These are phyloP conservation scores for Hymenoscyphus scutula DNA, from an alignment of 2,329 filamentous ascomycete genomes.

Conservation along the genomic window DNA sequence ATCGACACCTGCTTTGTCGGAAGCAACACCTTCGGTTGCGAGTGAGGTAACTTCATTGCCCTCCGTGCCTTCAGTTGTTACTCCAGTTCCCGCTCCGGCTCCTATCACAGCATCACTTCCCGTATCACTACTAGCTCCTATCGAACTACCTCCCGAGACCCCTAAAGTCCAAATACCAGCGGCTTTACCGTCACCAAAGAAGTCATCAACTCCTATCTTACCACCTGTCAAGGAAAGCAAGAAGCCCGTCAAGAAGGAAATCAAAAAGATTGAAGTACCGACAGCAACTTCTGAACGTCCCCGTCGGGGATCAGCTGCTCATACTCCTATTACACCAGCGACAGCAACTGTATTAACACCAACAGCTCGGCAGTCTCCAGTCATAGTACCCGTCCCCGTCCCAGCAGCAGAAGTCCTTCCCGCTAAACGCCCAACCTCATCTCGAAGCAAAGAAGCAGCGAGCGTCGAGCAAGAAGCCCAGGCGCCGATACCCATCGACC, in stretches of 20 bases:
- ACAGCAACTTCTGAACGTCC: conserved; percentile 16
- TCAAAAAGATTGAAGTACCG: conserved; percentile 26
- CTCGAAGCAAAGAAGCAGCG: conserved; percentile 35
- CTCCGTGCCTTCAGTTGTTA: conserved; percentile 10
- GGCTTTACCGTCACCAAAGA: conserved; percentile 29
- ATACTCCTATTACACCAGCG: conserved; percentile 18
- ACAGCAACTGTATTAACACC: conserved; percentile 6
- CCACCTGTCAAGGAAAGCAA: conserved; percentile 30
- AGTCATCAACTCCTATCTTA: conserved; percentile 38
- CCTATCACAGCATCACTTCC: conserved; percentile 8
- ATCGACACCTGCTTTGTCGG: conserved; percentile 35
- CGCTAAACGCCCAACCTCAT: conserved; percentile 34
- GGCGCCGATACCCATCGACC: conserved; percentile 29
- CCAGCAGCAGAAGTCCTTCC: conserved; percentile 28
- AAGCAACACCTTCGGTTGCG: conserved; percentile 24
- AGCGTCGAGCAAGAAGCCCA: conserved; percentile 29
- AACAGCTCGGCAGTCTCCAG: not conserved
- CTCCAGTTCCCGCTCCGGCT: conserved; percentile 4
- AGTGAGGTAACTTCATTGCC: conserved; percentile 23
- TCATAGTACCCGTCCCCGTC: conserved; percentile 12
- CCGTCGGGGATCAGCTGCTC: conserved; percentile 12
- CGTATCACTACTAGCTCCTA: conserved; percentile 17
- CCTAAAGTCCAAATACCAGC: conserved; percentile 18
- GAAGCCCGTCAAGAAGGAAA: conserved; percentile 24
- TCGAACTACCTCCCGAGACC: conserved; percentile 16